phyloP scores from a whole-genome alignment of 2,329 filamentous ascomycete species.

The Penicillium olsonii region DNA sequence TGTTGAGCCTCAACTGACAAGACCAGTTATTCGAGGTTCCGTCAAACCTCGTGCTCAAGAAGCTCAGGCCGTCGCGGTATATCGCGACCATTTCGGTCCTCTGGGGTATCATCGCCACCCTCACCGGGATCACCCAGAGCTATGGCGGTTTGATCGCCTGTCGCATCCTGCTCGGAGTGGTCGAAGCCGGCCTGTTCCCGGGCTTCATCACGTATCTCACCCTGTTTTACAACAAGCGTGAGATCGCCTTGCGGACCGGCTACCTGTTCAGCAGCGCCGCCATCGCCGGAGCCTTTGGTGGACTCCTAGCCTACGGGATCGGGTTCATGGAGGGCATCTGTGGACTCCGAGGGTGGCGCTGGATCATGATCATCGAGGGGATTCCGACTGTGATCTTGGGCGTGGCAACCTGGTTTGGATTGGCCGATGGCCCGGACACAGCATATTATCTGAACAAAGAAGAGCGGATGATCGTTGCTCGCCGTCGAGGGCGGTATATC shows the following conservation, averaged over 20 bases:
- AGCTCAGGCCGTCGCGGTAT: constrained; percentile 63
- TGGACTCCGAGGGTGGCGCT: constrained; percentile 69
- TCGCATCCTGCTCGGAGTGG: constrained; percentile 66
- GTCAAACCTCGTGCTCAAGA: constrained; percentile 65
- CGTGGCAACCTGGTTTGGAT: constrained; percentile 56
- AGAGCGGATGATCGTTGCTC: constrained; percentile 61
- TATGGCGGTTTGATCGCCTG: constrained; percentile 68
- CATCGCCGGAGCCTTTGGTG: constrained; percentile 70
- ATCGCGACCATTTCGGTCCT: constrained; percentile 61
- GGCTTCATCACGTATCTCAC: constrained; percentile 70
- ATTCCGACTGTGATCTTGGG: constrained; percentile 59
- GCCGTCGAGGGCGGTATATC: constrained; percentile 53
- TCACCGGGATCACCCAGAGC: constrained; percentile 65
- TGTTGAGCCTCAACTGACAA: constrained; percentile 6
- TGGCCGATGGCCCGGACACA: constrained; percentile 68
- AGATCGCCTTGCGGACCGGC: constrained; percentile 70
- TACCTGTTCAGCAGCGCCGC: constrained; percentile 69
- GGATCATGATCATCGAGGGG: constrained; percentile 65
- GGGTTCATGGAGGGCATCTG: constrained; percentile 69
- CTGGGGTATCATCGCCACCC: constrained; percentile 49
- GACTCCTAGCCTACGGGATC: constrained; percentile 72
- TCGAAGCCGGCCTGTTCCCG: constrained; percentile 72
- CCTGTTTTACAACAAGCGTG: constrained; percentile 73
- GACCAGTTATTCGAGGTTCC: constrained; percentile 60
- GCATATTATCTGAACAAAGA: constrained; percentile 61